Base-by-base conservation (phyloP, 2,329 filamentous ascomycete genomes). In the Fusarium drepaniforme region DNA sequence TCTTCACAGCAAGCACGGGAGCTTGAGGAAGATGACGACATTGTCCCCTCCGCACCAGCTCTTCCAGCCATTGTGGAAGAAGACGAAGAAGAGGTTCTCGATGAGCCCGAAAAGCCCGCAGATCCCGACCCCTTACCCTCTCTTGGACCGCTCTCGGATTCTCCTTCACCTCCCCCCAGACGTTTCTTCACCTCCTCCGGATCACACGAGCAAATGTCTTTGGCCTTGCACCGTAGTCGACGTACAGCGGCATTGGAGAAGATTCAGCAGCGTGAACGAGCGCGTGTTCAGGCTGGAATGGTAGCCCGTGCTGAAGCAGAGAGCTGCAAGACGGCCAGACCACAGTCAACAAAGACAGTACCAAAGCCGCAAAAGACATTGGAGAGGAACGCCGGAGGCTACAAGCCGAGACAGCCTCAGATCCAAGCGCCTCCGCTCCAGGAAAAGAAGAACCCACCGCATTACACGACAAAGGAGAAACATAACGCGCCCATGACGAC, bases 1-100 rank as follows among this genome's bases (percentile, higher is more conserved):
- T 84, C 88, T 0, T 90, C 88, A 0, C 90, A 92, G 75, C 87
- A 90, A 77, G 83, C 85, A 8, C 83, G 85, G 21, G 89, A 91
- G 77, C 80, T 91, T 3, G 85, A 87, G 37, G 84, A 87, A 70
- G 77, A 72, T 4, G 51, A 67, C 5, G 46, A 67, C 5, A 44
- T 71, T 18, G 18, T 72, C 6, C 49, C 64, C 13, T 64, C 70
- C 25, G 59, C 56, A n/a, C 57, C 57, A 4, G 28, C 51, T 8
- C 60, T 71, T 12, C 40, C 62, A 2, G 72, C 74, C 28, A 76
- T 74, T 58, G 35, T 25, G 1, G 46, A 51, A 38, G 73, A 75
- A 35, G 53, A 70, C 8, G 70, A 74, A 8, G 70, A 72, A 25
- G 63, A 74, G 4, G 42, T 53, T 8, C 18, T 28, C 9, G 53